phyloP scores from a whole-genome alignment of 768 basidiomycete species.

The Coprinopsis strossmayeri region DNA sequence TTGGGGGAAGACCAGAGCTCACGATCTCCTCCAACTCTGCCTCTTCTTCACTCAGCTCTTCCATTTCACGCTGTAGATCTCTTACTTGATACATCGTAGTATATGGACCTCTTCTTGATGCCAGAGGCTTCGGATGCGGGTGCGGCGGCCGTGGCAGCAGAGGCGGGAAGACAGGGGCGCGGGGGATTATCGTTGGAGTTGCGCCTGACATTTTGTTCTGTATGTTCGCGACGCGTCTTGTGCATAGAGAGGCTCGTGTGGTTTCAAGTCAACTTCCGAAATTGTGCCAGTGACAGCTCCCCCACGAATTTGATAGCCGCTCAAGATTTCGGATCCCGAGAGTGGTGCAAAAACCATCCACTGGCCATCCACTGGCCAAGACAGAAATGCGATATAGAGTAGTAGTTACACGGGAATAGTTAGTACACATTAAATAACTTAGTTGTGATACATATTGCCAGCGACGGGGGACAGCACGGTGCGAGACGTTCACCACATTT shows the following conservation, averaged over 20 bases:
- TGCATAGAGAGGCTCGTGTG: neutral
- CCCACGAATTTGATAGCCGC: no score
- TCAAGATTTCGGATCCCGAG: neutral
- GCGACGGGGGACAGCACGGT: neutral
- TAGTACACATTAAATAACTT: slow-evolving; percentile 1
- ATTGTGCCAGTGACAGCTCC: neutral
- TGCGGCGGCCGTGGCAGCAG: slow-evolving; percentile 63
- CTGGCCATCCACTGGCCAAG: neutral
- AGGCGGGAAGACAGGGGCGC: slow-evolving; percentile 53
- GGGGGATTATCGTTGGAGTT: slow-evolving; percentile 70
- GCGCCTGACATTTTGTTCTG: slow-evolving; percentile 35
- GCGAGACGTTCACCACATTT: neutral
- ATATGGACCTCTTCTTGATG: slow-evolving; percentile 39
- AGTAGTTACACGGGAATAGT: neutral
- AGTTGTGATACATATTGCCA: neutral
- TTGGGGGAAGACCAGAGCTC: slow-evolving; percentile 16
- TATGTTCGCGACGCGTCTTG: neutral
- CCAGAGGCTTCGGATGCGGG: slow-evolving; percentile 56
- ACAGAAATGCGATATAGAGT: neutral
- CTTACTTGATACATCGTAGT: slow-evolving; percentile 56
- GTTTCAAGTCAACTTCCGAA: neutral
- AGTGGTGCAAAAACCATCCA: neutral
- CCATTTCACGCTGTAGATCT: slow-evolving; percentile 70
- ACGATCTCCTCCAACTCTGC: slow-evolving; percentile 74
- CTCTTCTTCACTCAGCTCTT: slow-evolving; percentile 82